Percentiles rank a stretch among this genome's conserved stretches.
These are phyloP conservation scores for Panaeolus papilionaceus DNA, from an alignment of 768 basidiomycete genomes.

Conservation along the genomic window DNA sequence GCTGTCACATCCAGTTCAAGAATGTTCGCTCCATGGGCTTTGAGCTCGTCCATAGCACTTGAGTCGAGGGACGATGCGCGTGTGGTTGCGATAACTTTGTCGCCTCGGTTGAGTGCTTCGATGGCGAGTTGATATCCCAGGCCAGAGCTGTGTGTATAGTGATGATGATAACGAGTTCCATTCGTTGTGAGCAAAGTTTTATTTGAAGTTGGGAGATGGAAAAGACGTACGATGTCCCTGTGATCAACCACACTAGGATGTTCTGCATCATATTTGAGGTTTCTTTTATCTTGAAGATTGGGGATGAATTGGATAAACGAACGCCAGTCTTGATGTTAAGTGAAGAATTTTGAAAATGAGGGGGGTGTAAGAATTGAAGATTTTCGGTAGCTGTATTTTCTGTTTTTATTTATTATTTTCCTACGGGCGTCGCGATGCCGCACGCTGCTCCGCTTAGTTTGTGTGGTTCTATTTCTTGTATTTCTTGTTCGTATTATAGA, in stretches of 20 bases:
- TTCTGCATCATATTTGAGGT: too few relatives aligned
- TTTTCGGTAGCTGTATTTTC: too few relatives aligned
- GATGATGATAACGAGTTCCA: constrained; percentile 15
- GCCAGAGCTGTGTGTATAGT: constrained; percentile 37
- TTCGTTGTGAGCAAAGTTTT: neutral
- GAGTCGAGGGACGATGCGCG: constrained; percentile 40
- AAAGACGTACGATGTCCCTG: constrained; percentile 34
- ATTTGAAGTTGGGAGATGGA: constrained; percentile 2
- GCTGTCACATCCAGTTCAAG: constrained; percentile 44
- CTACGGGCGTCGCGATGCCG: too few relatives aligned
- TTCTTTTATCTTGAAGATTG: too few relatives aligned
- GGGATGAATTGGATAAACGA: too few relatives aligned
- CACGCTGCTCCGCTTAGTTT: too few relatives aligned
- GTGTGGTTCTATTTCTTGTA: too few relatives aligned
- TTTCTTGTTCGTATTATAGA: too few relatives aligned
- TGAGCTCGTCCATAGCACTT: constrained; percentile 42
- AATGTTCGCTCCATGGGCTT: constrained; percentile 43
- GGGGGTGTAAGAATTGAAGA: too few relatives aligned
- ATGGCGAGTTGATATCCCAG: constrained; percentile 47
- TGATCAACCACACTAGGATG: constrained; percentile 36
- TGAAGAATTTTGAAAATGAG: too few relatives aligned
- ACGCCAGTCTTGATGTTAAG: too few relatives aligned
- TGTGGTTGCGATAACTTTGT: constrained; percentile 56
- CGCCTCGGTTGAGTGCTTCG: constrained; percentile 49
- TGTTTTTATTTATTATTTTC: too few relatives aligned